phyloP scores from a whole-genome alignment of 805 yeast species.

The Starmerella apicola region DNA sequence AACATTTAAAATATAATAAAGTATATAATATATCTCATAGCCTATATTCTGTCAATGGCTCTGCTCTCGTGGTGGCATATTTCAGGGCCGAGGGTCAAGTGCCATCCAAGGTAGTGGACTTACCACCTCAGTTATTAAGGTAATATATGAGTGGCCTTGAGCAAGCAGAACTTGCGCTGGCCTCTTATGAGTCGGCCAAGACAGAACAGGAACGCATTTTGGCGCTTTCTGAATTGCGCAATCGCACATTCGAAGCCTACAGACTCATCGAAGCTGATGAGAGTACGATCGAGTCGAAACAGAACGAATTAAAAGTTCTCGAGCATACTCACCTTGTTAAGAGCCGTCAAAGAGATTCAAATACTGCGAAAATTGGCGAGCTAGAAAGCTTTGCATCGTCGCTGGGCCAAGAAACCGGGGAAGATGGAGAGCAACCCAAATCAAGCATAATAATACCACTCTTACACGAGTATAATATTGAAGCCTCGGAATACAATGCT shows the following conservation, averaged over 20 bases:
- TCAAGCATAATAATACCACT: neutral
- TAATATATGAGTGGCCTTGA: no score
- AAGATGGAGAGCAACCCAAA: neutral
- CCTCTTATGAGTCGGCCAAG: constrained; percentile 1
- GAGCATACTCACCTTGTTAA: neutral
- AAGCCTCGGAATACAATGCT: constrained; percentile 1
- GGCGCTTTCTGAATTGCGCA: constrained; percentile 2
- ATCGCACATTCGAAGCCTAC: constrained; percentile 2
- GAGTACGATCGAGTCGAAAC: neutral
- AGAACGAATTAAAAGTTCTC: constrained; percentile 1
- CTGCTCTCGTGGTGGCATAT: no score
- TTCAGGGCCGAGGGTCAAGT: no score
- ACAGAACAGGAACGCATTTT: neutral
- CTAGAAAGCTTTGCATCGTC: neutral
- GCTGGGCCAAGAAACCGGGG: neutral
- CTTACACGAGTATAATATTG: neutral
- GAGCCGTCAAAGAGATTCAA: neutral
- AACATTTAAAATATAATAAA: no score
- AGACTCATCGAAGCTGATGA: constrained; percentile 3
- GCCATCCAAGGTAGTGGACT: no score
- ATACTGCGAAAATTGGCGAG: neutral
- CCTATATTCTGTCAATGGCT: no score
- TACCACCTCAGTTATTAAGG: no score
- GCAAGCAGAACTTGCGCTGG: constrained; percentile 2
- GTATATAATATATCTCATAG: no score